Evolutionary conservation across 2,329 filamentous ascomycete species (phyloP), one percentile per base, ranked within the genome.

Genomic region (Hirsutella thompsonii): DNA sequence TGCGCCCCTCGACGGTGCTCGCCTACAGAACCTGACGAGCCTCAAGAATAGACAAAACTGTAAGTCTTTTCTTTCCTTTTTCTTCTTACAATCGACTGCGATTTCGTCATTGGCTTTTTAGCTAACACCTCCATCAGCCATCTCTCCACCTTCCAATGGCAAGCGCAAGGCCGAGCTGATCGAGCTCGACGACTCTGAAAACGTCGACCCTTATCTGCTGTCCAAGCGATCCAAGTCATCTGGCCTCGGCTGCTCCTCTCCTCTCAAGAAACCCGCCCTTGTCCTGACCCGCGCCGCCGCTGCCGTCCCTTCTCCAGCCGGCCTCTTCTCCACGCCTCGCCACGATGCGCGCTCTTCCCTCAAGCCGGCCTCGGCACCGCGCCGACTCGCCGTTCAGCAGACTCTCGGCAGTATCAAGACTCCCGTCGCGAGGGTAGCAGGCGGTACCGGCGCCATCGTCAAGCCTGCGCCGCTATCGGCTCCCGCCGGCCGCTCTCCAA

Each of bases 401-500:
- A 64, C 74, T 68, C 52, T 75, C 74, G 4, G 73, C 72, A 14
- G 56, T 63, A 40, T 48, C 61, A 33, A 72, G 63, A 50, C 49
- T 72, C 42, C 68, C 63, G 56, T 62, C 63, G 8, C n/a, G n/a
- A n/a, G n/a, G n/a, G n/a, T n/a, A n/a, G n/a, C n/a, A n/a, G n/a
- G n/a, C n/a, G n/a, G n/a, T n/a, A n/a, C n/a, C n/a, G n/a, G n/a
- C n/a, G 54, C 50, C 42, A 55, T 63, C 45, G 49, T 65, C 45
- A 68, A 67, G 47, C 68, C 75, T 1, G 66, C 73, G 13, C 72
- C 78, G 11, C 63, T 76, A 16, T 69, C 76, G 37, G 76, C 81
- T n/a, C 81, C 83, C 33, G 84, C 83, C 50, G 84, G 87, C 37
- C 83, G 87, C 46, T 92, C 86, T 3, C 86, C 87, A 2, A 83